Conservation (phyloP, 257 asterid species). For the Nicotiana sylvestris region DNA sequence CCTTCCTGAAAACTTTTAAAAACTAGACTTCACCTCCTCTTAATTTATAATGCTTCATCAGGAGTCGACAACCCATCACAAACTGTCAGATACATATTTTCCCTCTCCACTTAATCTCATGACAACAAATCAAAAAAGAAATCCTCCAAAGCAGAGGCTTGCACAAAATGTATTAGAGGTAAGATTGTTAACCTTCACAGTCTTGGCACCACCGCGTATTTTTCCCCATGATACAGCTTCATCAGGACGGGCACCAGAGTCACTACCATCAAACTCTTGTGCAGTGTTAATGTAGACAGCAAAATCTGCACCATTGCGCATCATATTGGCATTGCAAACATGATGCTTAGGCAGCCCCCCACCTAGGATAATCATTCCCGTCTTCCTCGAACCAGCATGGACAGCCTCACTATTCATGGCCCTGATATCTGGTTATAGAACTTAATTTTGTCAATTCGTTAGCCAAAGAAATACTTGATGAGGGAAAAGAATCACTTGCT, state of each 20-base stretch:
- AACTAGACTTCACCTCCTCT: background rate
- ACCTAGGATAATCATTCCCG: constrained; percentile 82
- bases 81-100: background rate
- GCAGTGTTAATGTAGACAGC: constrained; percentile 88
- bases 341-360: constrained; percentile 99
- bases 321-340: constrained; percentile 94
- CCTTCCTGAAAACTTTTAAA: background rate
- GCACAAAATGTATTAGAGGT: background rate
- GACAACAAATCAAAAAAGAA: background rate
- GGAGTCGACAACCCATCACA: background rate
- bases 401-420: constrained; percentile 86
- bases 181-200: constrained; percentile 59
- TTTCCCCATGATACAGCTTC: constrained; percentile 99
- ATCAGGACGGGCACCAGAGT: constrained; percentile 95
- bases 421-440: constrained; percentile 59
- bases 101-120: background rate
- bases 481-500: constrained; percentile 6
- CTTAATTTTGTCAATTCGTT: background rate
- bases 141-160: too few relatives aligned
- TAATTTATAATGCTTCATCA: background rate
- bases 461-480: background rate
- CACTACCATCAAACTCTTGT: constrained; percentile 96
- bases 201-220: constrained; percentile 85
- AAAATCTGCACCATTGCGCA: constrained; percentile 92
- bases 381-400: constrained; percentile 72